These are phyloP conservation scores for Malassezia japonica DNA, from an alignment of 1,284 basidiomycete species.

Conservation along the genomic window DNA sequence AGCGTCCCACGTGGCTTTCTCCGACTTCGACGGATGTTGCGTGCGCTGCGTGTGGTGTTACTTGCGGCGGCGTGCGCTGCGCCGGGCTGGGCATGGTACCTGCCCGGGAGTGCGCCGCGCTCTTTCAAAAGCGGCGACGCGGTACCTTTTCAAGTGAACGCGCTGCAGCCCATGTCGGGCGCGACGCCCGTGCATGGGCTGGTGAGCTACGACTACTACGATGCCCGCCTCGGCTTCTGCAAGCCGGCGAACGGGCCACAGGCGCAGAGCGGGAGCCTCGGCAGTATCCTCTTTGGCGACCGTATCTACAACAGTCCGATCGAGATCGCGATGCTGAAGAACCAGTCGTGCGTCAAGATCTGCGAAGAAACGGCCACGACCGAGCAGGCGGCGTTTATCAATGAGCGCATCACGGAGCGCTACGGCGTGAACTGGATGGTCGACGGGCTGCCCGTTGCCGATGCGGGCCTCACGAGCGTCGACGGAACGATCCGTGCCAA, in stretches of 20 bases:
- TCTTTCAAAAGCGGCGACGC: slow-evolving; percentile 44
- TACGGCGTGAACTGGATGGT: slow-evolving; percentile 92
- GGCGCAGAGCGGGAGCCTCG: slow-evolving; percentile 76
- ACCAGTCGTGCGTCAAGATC: slow-evolving; percentile 65
- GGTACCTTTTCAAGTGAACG: slow-evolving; percentile 47
- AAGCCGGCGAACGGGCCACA: slow-evolving; percentile 64
- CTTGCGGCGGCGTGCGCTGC: not conserved
- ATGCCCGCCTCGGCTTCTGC: slow-evolving; percentile 76
- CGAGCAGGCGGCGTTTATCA: slow-evolving; percentile 76
- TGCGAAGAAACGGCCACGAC: slow-evolving; percentile 61
- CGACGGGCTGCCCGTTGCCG: slow-evolving; percentile 80
- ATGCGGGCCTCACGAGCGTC: slow-evolving; percentile 43
- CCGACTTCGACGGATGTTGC: not conserved
- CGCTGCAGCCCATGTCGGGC: slow-evolving; percentile 45
- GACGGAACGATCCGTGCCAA: slow-evolving; percentile 55
- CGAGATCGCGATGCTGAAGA: slow-evolving; percentile 65
- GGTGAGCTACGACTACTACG: slow-evolving; percentile 64
- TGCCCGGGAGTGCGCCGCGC: slow-evolving; percentile 49
- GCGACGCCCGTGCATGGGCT: slow-evolving; percentile 37
- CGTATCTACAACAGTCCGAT: slow-evolving; percentile 85
- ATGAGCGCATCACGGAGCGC: slow-evolving; percentile 79
- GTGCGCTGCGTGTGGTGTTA: not conserved
- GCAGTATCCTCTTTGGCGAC: slow-evolving; percentile 90
- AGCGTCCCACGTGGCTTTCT: not conserved
- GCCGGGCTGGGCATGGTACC: slow-evolving; percentile 35